phyloP scores from a whole-genome alignment of 306 rosid species.

The apple (Malus domestica) region DNA sequence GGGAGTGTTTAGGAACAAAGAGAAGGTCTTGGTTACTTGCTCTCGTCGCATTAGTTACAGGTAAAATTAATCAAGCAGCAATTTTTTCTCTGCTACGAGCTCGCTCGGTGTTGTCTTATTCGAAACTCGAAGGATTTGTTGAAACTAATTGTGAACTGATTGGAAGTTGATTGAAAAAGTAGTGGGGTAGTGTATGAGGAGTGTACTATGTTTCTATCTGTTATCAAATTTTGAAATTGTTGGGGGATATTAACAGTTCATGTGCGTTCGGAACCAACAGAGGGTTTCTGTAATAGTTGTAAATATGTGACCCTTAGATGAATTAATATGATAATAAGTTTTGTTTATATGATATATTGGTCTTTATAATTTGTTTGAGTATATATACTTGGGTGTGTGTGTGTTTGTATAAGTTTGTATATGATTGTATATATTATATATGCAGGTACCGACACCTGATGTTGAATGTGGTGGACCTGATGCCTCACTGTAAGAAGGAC shows the following conservation, averaged over 20 bases:
- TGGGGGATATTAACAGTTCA: neutral
- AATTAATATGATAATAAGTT: neutral
- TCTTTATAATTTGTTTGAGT: neutral
- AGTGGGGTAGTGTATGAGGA: neutral
- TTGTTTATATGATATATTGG: neutral
- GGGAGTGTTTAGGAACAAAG: constrained; percentile 62
- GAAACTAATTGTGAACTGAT: neutral
- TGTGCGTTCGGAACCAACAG: neutral
- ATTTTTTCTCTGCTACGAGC: neutral
- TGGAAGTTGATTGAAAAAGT: neutral
- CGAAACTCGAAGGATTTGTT: neutral
- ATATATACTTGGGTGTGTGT: neutral
- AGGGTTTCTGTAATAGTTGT: neutral
- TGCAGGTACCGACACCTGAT: constrained; percentile 86
- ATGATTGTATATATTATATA: neutral
- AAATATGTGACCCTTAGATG: neutral
- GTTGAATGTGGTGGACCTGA: constrained; percentile 81
- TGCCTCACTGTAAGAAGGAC: constrained; percentile 96
- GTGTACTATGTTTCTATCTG: neutral
- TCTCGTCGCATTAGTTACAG: constrained; percentile 87
- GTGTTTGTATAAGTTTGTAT: neutral
- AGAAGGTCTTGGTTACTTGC: constrained; percentile 84
- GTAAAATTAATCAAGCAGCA: constrained; percentile 18
- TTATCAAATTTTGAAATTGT: neutral
- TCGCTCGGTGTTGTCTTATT: neutral